These are phyloP conservation scores for Xerocomellus amylosporus DNA, from an alignment of 768 basidiomycete genomes.

Conservation along the genomic window DNA sequence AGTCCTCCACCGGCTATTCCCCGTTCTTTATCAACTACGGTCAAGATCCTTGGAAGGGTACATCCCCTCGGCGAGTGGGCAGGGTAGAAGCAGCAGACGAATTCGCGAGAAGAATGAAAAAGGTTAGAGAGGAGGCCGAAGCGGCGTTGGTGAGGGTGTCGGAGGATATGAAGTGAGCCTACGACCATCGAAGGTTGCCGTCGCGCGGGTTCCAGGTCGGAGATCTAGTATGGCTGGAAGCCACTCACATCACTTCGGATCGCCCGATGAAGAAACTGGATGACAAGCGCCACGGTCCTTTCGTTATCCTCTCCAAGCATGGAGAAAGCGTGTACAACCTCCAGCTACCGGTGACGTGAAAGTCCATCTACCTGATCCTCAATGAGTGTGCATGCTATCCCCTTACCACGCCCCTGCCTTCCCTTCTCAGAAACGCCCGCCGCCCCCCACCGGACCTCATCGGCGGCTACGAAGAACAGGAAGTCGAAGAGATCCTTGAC, in stretches of 20 bases:
- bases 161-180: conserved; percentile 23
- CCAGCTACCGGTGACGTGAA: conserved; percentile 6
- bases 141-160: too few relatives aligned
- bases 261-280: conserved; percentile 22
- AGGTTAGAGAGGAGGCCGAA: too few relatives aligned
- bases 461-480: background rate
- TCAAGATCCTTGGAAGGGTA: too few relatives aligned
- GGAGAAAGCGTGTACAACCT: conserved; percentile 22
- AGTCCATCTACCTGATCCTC: conserved; percentile 20
- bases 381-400: background rate
- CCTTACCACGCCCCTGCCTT: background rate
- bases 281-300: conserved; percentile 21
- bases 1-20: too few relatives aligned
- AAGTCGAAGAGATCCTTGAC: conserved; percentile 22
- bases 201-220: conserved; percentile 10
- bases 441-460: background rate
- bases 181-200: conserved; percentile 4
- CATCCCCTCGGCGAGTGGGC: too few relatives aligned
- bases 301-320: conserved; percentile 23
- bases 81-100: too few relatives aligned
- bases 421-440: background rate
- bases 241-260: conserved; percentile 22
- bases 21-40: too few relatives aligned
- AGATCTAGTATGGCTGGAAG: conserved; percentile 29
- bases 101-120: too few relatives aligned